A percentile compares a stretch with the other conserved stretches of the same genome.
phyloP scores from a whole-genome alignment of 495 filamentous ascomycete genomes.

The Hyaloscypha finlandica region DNA sequence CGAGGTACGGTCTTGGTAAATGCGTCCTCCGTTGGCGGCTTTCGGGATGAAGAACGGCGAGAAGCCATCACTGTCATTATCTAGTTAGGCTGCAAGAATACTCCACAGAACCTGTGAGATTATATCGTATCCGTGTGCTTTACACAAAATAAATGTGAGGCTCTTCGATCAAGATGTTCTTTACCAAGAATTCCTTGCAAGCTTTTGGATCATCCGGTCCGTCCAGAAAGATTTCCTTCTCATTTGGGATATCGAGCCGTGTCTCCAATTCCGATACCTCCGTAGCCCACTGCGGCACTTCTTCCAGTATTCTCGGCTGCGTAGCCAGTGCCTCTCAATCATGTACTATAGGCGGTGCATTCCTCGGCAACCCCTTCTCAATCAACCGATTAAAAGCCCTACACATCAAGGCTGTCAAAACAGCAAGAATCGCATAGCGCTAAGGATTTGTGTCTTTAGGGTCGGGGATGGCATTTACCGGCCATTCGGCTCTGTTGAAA shows the following conservation, averaged over 20 bases:
- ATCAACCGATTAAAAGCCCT: slow-evolving; percentile 1
- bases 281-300: background rate
- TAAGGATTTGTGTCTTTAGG: background rate
- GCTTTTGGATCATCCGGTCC: slow-evolving; percentile 4
- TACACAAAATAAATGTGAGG: background rate
- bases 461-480: background rate
- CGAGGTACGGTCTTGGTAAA: slow-evolving; percentile 13
- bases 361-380: background rate
- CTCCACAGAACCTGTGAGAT: no score
- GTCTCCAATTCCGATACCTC: background rate
- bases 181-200: slow-evolving; percentile 2
- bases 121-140: background rate
- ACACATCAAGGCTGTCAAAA: background rate
- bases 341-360: background rate
- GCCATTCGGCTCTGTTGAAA: background rate
- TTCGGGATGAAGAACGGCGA: slow-evolving; percentile 5
- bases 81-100: background rate
- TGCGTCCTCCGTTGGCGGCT: slow-evolving; percentile 6
- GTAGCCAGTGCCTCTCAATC: background rate
- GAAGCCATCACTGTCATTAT: slow-evolving; percentile 10
- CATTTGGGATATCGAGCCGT: background rate
- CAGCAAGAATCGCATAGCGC: background rate
- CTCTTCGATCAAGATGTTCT: background rate
- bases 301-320: background rate
- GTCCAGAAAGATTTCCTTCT: background rate